These are phyloP conservation scores for Aphanoascus verrucosus DNA, from an alignment of 2,329 filamentous ascomycete genomes.

Conservation along the genomic window DNA sequence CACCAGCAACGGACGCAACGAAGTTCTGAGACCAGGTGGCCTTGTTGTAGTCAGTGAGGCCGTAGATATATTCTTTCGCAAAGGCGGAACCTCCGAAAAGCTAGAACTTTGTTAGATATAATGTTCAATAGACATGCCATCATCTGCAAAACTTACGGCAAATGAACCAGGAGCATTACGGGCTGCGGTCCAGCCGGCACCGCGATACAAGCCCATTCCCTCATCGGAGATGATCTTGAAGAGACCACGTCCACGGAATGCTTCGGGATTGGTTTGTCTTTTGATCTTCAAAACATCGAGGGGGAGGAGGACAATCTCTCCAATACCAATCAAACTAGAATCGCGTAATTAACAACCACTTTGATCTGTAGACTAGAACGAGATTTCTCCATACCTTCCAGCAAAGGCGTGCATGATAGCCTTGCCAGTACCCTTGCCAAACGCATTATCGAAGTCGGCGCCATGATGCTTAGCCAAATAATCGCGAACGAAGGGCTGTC, in stretches of 20 bases:
- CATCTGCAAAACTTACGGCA: conserved; percentile 53
- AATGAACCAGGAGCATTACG: conserved; percentile 96
- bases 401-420: conserved; percentile 96
- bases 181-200: conserved; percentile 95
- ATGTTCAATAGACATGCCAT: conserved; percentile 16
- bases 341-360: conserved; percentile 13
- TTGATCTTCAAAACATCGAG: conserved; percentile 99
- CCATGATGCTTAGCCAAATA: conserved; percentile 73
- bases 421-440: conserved; percentile 95
- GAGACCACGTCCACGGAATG: conserved; percentile 87
- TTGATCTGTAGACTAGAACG: background rate
- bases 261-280: conserved; percentile 96
- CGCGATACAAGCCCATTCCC: conserved; percentile 88
- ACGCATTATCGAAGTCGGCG: conserved; percentile 71
- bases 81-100: conserved; percentile 96
- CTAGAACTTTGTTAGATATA: conserved; percentile 35
- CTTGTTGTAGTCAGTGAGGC: conserved; percentile 86
- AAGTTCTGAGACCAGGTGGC: conserved; percentile 96
- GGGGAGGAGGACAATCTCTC: conserved; percentile 88
- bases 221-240: conserved; percentile 85
- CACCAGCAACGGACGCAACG: conserved; percentile 86
- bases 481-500: conserved; percentile 89
- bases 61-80: conserved; percentile 92
- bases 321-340: conserved; percentile 78
- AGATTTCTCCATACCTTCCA: conserved; percentile 52